Evolutionary conservation across 257 asterid genomes (phyloP).

Genomic region (Salvia hispanica): DNA sequence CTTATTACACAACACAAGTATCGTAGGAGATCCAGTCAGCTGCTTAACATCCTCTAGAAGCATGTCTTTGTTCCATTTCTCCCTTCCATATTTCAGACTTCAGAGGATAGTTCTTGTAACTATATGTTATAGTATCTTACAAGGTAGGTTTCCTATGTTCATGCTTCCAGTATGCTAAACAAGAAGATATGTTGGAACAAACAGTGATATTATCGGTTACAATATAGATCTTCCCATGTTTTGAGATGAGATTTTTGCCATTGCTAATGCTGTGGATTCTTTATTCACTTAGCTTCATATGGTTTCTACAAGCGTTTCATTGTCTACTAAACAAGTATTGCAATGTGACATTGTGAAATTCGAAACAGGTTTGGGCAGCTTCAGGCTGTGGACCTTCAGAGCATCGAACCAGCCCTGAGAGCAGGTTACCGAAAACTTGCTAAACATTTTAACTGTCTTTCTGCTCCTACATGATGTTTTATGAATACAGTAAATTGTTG

Average conservation of each 20-base stretch:
- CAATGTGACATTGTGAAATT: background rate
- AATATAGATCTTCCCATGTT: background rate
- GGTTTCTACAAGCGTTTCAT: background rate
- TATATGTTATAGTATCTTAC: background rate
- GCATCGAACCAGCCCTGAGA: slow-evolving; percentile 81
- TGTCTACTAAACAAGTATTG: too few species aligned
- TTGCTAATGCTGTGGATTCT: background rate
- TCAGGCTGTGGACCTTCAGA: slow-evolving; percentile 83
- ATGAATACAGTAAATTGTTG: background rate
- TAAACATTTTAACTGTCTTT: background rate
- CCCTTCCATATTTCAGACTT: background rate
- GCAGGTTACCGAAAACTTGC: slow-evolving; percentile 32
- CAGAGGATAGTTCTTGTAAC: background rate
- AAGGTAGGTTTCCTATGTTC: background rate
- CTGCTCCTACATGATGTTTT: slow-evolving; percentile 5
- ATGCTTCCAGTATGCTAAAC: background rate
- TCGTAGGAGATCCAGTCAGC: background rate
- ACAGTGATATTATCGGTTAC: background rate
- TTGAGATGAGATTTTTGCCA: background rate
- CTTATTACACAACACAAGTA: background rate
- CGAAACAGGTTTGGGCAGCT: slow-evolving; percentile 79
- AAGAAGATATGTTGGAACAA: background rate
- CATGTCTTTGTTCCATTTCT: background rate
- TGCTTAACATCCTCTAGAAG: background rate
- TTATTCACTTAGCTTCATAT: background rate